Percentiles rank a stretch among this genome's conserved stretches.
These are phyloP conservation scores for Persicaria tinctoria DNA, from an alignment of 148 eudicot genomes.

Conservation along the genomic window DNA sequence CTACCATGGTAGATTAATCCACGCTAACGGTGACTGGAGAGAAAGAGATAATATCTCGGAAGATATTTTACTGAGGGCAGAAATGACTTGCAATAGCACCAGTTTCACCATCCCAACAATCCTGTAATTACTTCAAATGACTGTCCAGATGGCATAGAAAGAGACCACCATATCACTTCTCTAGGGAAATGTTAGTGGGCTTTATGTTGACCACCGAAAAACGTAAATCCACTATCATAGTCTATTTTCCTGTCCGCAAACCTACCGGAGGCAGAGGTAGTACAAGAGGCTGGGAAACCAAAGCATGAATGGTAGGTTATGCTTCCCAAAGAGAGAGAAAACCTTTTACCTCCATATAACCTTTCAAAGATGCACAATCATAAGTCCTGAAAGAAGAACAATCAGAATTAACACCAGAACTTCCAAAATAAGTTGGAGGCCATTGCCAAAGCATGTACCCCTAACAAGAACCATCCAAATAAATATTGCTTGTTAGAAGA, in stretches of 20 bases:
- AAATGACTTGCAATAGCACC: neutral
- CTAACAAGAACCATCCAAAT: neutral
- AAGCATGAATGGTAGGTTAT: neutral
- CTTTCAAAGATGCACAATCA: neutral
- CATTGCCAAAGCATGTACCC: neutral
- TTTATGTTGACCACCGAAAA: neutral
- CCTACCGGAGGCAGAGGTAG: slow-evolving; percentile 1
- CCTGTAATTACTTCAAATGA: neutral
- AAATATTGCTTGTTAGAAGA: neutral
- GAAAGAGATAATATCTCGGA: neutral
- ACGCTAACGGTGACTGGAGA: neutral
- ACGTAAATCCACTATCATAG: neutral
- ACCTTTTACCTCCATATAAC: neutral
- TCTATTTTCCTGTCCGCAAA: neutral
- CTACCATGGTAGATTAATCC: neutral
- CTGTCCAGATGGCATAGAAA: neutral
- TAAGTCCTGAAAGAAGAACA: neutral
- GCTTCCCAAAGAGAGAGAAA: neutral
- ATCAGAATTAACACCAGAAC: neutral
- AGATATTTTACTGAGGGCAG: no score
- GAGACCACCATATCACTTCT: neutral
- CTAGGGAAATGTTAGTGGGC: neutral
- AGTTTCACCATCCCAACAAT: neutral
- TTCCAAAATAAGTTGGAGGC: neutral
- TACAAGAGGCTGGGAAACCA: neutral